Evolutionary conservation across 495 filamentous ascomycete species (phyloP).

Genomic region (Penicillium diatomitis): DNA sequence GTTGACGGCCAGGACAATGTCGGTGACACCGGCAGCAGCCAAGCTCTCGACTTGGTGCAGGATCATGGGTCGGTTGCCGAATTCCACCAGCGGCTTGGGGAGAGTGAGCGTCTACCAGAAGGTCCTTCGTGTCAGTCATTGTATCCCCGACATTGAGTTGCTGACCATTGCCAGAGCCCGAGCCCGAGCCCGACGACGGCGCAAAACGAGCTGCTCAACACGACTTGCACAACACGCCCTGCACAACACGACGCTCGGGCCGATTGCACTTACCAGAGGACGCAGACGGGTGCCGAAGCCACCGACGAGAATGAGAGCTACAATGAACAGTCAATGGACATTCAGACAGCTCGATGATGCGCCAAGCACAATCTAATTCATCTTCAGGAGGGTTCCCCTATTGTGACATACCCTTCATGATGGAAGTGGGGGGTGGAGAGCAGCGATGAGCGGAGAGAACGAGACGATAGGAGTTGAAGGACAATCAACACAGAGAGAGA

Average conservation of each 20-base stretch:
- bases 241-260: too few relatives aligned
- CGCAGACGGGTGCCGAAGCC: conserved; percentile 97
- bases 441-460: too few relatives aligned
- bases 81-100: conserved; percentile 95
- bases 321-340: conserved; percentile 10
- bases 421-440: conserved; percentile 19
- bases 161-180: conserved; percentile 1
- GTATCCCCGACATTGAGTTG: neutral
- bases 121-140: neutral
- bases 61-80: conserved; percentile 98
- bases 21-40: conserved; percentile 90
- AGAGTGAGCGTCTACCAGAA: conserved; percentile 76
- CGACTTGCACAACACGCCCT: too few relatives aligned
- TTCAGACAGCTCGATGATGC: neutral
- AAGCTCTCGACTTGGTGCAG: conserved; percentile 94
- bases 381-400: neutral
- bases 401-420: conserved; percentile 43
- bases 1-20: conserved; percentile 97
- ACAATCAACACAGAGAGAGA: conserved; percentile 5
- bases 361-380: neutral
- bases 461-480: neutral
- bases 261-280: conserved; percentile 67
- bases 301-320: conserved; percentile 98
- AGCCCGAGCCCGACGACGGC: neutral
- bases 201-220: too few relatives aligned